phyloP scores from a whole-genome alignment of 2,329 filamentous ascomycete genomes.

The Clathrospora elynae region DNA sequence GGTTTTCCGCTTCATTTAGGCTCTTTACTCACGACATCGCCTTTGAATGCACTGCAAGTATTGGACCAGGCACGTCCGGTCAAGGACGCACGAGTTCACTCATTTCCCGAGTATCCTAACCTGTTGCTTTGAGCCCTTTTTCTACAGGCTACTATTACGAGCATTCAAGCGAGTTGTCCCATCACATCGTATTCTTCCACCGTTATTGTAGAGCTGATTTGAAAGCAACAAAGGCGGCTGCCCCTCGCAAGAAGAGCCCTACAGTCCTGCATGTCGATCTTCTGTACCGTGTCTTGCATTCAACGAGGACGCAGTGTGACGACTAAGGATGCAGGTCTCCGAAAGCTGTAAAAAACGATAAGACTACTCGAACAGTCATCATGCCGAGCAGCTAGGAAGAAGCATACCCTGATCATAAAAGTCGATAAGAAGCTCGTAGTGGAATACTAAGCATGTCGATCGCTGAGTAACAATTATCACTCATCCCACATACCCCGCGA shows the following conservation, averaged over 20 bases:
- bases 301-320: conserved; percentile 10
- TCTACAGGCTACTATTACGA: neutral
- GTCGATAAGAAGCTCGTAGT: neutral
- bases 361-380: neutral
- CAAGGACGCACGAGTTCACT: too few relatives aligned
- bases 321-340: neutral
- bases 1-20: neutral
- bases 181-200: neutral
- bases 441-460: conserved; percentile 15
- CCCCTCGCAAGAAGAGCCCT: neutral
- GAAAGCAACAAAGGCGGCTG: neutral
- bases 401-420: neutral
- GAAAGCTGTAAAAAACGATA: neutral
- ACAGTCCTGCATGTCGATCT: conserved; percentile 5
- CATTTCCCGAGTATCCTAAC: too few relatives aligned
- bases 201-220: conserved; percentile 1
- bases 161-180: neutral
- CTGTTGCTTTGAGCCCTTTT: neutral
- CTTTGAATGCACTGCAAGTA: neutral
- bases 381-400: neutral
- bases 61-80: too few relatives aligned
- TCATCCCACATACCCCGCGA: conserved; percentile 24
- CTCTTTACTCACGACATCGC: neutral
- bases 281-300: conserved; percentile 1
- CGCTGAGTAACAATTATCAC: conserved; percentile 16